Evolutionary conservation across 2,329 filamentous ascomycete species (phyloP).

Genomic region (Arthrocladium fulminans): DNA sequence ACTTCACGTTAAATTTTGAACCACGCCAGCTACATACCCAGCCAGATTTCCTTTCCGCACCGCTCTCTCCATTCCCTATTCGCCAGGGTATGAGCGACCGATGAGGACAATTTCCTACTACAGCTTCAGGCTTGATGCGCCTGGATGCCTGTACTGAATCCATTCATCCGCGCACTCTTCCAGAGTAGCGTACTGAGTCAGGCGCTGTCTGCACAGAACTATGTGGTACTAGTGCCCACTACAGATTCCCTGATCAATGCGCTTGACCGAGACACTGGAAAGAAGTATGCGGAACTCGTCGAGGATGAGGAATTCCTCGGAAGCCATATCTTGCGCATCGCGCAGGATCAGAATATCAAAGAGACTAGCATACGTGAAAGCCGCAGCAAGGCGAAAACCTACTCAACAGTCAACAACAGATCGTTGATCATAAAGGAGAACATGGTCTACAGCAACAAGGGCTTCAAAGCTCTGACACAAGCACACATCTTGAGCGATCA

Average conservation of each 20-base stretch:
- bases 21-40: no score
- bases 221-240: constrained; percentile 86
- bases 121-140: constrained; percentile 21
- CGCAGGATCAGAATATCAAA: constrained; percentile 40
- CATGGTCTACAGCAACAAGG: constrained; percentile 92
- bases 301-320: constrained; percentile 88
- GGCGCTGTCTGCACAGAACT: constrained; percentile 83
- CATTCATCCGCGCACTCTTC: constrained; percentile 97
- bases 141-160: constrained; percentile 98
- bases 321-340: constrained; percentile 88
- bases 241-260: constrained; percentile 84
- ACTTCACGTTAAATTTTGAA: no score
- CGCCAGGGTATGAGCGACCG: constrained; percentile 1
- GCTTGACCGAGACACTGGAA: constrained; percentile 77
- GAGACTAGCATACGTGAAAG: constrained; percentile 69
- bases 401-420: constrained; percentile 82
- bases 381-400: constrained; percentile 88
- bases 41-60: no score
- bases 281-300: constrained; percentile 68
- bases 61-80: no score
- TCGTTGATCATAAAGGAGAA: constrained; percentile 92
- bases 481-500: constrained; percentile 75
- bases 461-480: constrained; percentile 86
- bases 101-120: background rate
- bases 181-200: constrained; percentile 85